Conservation (phyloP, 2,329 filamentous ascomycete genomes). For the Curvularia sp. region DNA sequence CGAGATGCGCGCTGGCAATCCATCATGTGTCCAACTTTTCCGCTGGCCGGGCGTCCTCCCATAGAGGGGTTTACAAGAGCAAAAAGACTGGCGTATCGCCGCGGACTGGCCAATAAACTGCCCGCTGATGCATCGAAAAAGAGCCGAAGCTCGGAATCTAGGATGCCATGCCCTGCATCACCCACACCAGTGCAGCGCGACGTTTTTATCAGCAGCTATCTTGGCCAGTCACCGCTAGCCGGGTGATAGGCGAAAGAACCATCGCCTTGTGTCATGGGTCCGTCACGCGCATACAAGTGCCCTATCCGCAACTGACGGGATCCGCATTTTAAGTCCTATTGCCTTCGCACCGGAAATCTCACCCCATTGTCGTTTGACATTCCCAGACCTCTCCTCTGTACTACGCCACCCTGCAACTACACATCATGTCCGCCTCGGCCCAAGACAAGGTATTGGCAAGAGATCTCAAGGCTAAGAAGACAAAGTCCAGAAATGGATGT, state of each 20-base stretch:
- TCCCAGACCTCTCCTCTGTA: constrained; percentile 18
- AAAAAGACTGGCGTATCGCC: background rate
- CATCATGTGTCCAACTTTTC: constrained; percentile 36
- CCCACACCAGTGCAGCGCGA: constrained; percentile 31
- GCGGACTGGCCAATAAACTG: constrained; percentile 31
- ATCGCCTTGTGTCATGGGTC: constrained; percentile 37
- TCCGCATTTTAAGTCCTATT: constrained; percentile 30
- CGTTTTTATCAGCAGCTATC: constrained; percentile 41
- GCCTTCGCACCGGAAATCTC: constrained; percentile 24
- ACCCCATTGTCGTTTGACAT: constrained; percentile 30
- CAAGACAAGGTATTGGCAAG: constrained; percentile 35
- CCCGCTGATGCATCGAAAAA: constrained; percentile 25
- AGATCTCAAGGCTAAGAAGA: constrained; percentile 45
- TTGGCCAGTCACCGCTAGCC: constrained; percentile 23
- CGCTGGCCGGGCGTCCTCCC: constrained; percentile 35
- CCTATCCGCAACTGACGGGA: constrained; percentile 21
- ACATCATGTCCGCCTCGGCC: constrained; percentile 42
- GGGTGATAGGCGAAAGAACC: constrained; percentile 33
- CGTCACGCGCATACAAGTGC: constrained; percentile 30
- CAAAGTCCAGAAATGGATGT: constrained; percentile 47
- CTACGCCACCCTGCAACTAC: constrained; percentile 15
- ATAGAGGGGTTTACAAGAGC: constrained; percentile 27
- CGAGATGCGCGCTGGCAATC: constrained; percentile 15
- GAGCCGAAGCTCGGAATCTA: constrained; percentile 35
- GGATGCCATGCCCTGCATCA: constrained; percentile 24